These are phyloP conservation scores for Eremomyces bilateralis DNA, from an alignment of 495 filamentous ascomycete genomes.

Conservation along the genomic window DNA sequence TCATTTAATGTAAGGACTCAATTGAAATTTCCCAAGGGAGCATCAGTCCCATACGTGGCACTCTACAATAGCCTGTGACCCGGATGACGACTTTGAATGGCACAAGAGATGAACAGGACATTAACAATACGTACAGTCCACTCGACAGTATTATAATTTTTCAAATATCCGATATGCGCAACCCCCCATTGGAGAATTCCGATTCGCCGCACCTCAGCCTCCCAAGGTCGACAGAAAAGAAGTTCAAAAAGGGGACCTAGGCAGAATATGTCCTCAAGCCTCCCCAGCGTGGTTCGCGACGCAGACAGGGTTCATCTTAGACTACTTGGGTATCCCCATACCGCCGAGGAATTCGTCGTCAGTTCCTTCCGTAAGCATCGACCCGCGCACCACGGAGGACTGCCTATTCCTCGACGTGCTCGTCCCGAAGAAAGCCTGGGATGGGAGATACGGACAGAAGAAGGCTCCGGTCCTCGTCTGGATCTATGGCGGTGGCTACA, in stretches of 20 bases:
- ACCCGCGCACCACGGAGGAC: conserved; percentile 31
- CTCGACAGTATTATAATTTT: conserved; percentile 30
- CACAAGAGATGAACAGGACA: too few relatives aligned
- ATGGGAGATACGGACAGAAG: conserved; percentile 5
- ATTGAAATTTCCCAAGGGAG: not conserved
- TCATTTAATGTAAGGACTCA: conserved; percentile 21
- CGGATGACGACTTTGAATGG: too few relatives aligned
- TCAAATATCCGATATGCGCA: conserved; percentile 37
- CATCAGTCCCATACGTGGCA: not conserved
- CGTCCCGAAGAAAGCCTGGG: conserved; percentile 13
- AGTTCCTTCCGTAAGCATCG: conserved; percentile 14
- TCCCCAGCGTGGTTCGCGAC: conserved; percentile 22
- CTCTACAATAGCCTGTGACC: conserved; percentile 2
- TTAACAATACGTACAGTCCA: too few relatives aligned
- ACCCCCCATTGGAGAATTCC: conserved; percentile 28
- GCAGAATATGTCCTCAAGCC: conserved; percentile 30
- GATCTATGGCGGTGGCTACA: conserved; percentile 19
- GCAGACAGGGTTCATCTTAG: conserved; percentile 18
- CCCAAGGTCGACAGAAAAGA: conserved; percentile 15
- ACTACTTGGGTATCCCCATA: conserved; percentile 12
- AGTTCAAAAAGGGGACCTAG: conserved; percentile 24
- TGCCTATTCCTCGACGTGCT: conserved; percentile 32
- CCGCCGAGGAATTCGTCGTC: conserved; percentile 15
- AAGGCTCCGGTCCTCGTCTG: conserved; percentile 18
- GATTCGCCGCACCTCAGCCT: conserved; percentile 25